Evolutionary conservation across 495 filamentous ascomycete genomes (phyloP), one percentile per base, ranked within the genome.

Genomic region (Neurospora pannonica): DNA sequence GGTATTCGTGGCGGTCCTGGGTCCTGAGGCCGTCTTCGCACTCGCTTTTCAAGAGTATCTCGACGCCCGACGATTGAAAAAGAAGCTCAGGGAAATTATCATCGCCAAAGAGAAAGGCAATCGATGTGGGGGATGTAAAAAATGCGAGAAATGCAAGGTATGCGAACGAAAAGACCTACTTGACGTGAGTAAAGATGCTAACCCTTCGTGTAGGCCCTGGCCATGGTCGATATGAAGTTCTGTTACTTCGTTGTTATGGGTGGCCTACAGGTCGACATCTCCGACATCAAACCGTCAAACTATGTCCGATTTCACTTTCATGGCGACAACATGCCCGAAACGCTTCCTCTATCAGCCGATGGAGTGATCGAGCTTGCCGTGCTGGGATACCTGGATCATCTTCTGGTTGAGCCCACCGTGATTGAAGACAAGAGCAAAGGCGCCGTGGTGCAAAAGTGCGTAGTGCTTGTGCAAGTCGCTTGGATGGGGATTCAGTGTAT

Each of bases 101-200:
- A 28, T 2, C 21, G 5, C 21, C 9, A 15, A 28, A 6, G 21
- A 28, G 46, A 21, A 54, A 15, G 46, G 4, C 1, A 6, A 24
- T 28, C 4, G 0, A 13, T 54, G 21, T 24, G 46, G 46, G 0
- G 4, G 0, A 1, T 28, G 46, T 6, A 13, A 54, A 1, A 11
- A 0, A 24, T 3, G 2, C 11, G 2, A 34, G 13, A 19, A 34
- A 19, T 31, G 54, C 13, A 0, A 62, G 1, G 54, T 17, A 62
- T 19, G 48, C 5, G 0, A 31, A 60, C 21, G 4, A 4, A 28
- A 3, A 17, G 39, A 40, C 15, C 4, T 40, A 40, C 9, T 21
- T 21, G n/a, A 11, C n/a, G 3, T 21, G 7, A 46, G n/a, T 48
- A 21, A 21, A 48, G 7, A 5, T 11, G 46, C 46, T 62, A 17